Base-by-base conservation (phyloP, 805 yeast species). In the Saccharomyces jurei region DNA sequence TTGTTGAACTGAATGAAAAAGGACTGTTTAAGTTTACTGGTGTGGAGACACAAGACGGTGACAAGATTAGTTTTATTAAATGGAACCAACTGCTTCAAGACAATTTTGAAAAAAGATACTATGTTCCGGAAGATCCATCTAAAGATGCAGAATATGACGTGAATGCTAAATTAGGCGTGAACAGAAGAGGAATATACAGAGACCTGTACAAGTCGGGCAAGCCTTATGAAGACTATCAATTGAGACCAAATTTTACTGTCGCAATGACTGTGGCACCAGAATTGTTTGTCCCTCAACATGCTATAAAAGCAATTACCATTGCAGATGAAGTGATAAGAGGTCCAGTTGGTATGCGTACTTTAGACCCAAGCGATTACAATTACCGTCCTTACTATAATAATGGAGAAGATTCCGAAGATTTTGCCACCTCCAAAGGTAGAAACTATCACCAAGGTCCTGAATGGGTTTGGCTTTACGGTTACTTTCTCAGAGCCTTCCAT, bases 401-500 rank as follows among this genome's bases (percentile, higher is more conserved):
- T 68, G 74, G 89, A 50, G 86, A 80, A 46, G 98, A 92, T 64
- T 81, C 81, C 52, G 81, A 78, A 4, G 96, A 92, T 69, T 94
- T 90, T 77, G 89, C 95, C 0, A 90, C 97, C 0, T 78, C 97
- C 1, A 89, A 90, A 71, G 99, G 99, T 30, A 81, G 98, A 63
- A 94, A 94, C 72, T 92, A 92, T 69, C 99, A 92, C 70, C 98
- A 92, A 72, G 99, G 99, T 1, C 99, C 99, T 2, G 99, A 94
- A 68, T 92, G 99, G 99, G 87, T 88, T 32, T 92, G 97, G 97
- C 80, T 83, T 55, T 77, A 79, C 27, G 99, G 99, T 2, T 90
- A 82, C 69, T 92, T 89, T 66, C 71, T 94, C 60, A 80, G 97
- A 58, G 96, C 98, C 0, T 83, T 77, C 63, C 73, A 81, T 41